These are phyloP conservation scores for Leishmania gerbilli DNA, from an alignment of 208 protist species.

Conservation along the genomic window DNA sequence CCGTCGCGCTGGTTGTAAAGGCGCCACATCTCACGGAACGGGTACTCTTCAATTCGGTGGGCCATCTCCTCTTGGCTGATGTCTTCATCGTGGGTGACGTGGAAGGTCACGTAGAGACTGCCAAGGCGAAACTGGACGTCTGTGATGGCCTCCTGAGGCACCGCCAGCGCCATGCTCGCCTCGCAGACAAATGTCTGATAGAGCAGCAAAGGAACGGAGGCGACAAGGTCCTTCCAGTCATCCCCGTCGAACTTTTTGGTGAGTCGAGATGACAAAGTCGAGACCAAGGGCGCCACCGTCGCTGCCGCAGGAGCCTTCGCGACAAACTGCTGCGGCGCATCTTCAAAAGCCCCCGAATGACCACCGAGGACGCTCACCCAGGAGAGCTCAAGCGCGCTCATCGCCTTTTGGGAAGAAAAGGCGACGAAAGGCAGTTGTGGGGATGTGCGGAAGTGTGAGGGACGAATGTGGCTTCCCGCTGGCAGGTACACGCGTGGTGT, in stretches of 20 bases:
- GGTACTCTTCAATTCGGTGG: conserved; percentile 69
- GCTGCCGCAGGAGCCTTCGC: not conserved
- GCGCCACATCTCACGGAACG: conserved; percentile 82
- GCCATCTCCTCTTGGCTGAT: conserved; percentile 72
- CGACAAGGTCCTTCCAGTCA: conserved; percentile 64
- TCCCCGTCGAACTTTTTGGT: conserved; percentile 81
- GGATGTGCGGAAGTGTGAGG: not conserved
- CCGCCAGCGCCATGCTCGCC: conserved; percentile 48
- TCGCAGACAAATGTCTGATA: conserved; percentile 58
- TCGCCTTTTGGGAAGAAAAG: not conserved
- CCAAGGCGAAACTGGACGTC: conserved; percentile 68
- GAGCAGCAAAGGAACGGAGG: conserved; percentile 37
- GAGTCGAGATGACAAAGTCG: conserved; percentile 35
- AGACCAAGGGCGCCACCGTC: not conserved
- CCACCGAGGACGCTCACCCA: conserved; percentile 25
- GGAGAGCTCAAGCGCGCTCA: conserved; percentile 15
- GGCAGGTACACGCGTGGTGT: not conserved
- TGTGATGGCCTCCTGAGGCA: conserved; percentile 46
- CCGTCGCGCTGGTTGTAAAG: conserved; percentile 73
- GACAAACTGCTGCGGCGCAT: conserved; percentile 4
- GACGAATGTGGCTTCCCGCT: not conserved
- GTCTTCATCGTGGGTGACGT: conserved; percentile 81
- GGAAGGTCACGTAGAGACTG: conserved; percentile 86
- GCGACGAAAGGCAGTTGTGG: not conserved
- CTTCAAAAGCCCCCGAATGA: conserved; percentile 2